Percentiles rank a stretch among this genome's conserved stretches.
Evolutionary conservation across 2,329 filamentous ascomycete genomes (phyloP).

Genomic region (Colletotrichum tropicicola): DNA sequence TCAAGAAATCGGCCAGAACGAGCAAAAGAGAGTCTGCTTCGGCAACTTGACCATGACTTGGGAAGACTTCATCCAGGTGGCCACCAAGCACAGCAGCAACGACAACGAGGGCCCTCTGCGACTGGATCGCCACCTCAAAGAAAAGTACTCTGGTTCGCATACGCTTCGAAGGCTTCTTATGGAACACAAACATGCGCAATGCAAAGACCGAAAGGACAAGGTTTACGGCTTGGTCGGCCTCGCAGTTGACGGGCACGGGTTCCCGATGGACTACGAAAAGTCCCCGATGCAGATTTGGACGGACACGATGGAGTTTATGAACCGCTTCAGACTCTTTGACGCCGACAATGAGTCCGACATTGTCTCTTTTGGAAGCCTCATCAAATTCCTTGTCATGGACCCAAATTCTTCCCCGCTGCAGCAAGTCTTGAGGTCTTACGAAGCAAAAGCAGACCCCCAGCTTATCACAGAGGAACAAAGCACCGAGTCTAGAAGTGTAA

Average conservation of each 20-base stretch:
- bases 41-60: slow-evolving; percentile 28
- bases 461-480: neutral
- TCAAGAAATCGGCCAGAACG: slow-evolving; percentile 37
- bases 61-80: slow-evolving; percentile 31
- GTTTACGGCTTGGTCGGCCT: slow-evolving; percentile 41
- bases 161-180: slow-evolving; percentile 30
- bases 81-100: slow-evolving; percentile 19
- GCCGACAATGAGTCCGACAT: neutral
- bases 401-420: neutral
- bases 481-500: neutral
- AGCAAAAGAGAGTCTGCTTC: slow-evolving; percentile 34
- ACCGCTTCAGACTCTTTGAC: neutral
- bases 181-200: slow-evolving; percentile 34
- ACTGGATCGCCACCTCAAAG: slow-evolving; percentile 5
- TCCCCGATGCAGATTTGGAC: slow-evolving; percentile 37
- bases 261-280: slow-evolving; percentile 39
- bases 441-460: neutral
- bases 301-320: slow-evolving; percentile 37
- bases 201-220: slow-evolving; percentile 40
- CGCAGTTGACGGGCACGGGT: slow-evolving; percentile 35
- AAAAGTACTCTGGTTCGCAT: neutral
- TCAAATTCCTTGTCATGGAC: neutral
- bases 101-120: slow-evolving; percentile 24
- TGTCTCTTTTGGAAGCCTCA: neutral
- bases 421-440: neutral